Evolutionary conservation across 768 basidiomycete genomes (phyloP).

Genomic region (Pholiota microspora): DNA sequence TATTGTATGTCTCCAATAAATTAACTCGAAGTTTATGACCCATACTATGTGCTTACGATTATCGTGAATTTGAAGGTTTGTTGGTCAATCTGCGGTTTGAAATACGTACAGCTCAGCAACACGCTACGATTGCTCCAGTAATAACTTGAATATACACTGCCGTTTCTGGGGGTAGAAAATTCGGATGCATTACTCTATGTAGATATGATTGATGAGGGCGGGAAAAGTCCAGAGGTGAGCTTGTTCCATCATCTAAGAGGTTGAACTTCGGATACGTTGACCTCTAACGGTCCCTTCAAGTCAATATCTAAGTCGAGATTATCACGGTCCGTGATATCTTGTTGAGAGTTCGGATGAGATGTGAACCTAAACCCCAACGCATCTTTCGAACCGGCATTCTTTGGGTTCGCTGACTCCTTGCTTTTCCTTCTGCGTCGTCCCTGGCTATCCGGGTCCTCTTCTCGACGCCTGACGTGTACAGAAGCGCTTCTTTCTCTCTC

Average conservation of each 20-base stretch:
- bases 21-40: too few relatives aligned
- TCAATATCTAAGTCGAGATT: slow-evolving; percentile 8
- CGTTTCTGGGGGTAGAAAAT: too few relatives aligned
- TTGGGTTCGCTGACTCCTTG: background rate
- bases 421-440: background rate
- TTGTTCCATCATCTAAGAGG: background rate
- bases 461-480: slow-evolving; percentile 10
- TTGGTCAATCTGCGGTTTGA: too few relatives aligned
- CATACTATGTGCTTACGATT: too few relatives aligned
- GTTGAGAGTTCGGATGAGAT: background rate
- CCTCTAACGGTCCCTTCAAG: background rate
- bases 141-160: too few relatives aligned
- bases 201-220: too few relatives aligned
- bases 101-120: too few relatives aligned
- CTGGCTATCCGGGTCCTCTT: slow-evolving; percentile 9
- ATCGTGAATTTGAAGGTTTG: too few relatives aligned
- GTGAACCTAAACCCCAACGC: background rate
- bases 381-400: background rate
- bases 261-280: slow-evolving; percentile 8
- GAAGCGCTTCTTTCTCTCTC: slow-evolving; percentile 22
- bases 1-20: too few relatives aligned
- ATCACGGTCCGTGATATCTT: background rate
- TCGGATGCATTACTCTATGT: too few relatives aligned
- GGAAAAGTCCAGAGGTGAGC: too few relatives aligned
- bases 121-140: too few relatives aligned